Percentiles rank a stretch among this genome's conserved stretches.
Conservation (phyloP, 1,284 basidiomycete genomes). For the Pseudozyma tsukubaensis region DNA sequence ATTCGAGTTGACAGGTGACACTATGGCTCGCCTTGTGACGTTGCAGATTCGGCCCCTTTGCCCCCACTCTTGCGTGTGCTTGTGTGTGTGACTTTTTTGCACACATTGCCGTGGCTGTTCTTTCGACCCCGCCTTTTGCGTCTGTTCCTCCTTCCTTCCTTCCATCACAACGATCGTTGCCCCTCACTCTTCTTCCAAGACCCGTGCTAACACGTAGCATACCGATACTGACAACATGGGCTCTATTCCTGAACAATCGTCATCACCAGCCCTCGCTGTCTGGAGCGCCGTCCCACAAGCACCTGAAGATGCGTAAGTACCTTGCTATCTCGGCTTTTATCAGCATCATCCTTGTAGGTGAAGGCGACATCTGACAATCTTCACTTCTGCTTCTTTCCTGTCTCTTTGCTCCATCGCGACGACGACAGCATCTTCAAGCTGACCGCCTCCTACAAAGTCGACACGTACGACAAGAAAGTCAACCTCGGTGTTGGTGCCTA, state of each 20-base stretch:
- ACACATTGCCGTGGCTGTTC: too few species aligned
- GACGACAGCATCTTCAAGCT: conserved; percentile 81
- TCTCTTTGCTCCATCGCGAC: not conserved
- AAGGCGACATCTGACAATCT: too few species aligned
- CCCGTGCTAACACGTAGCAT: conserved; percentile 12
- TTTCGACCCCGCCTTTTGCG: not conserved
- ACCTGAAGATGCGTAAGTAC: conserved; percentile 60
- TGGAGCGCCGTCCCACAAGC: conserved; percentile 57
- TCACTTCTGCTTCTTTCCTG: not conserved
- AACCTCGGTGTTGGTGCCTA: conserved; percentile 79
- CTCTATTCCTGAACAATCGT: conserved; percentile 27
- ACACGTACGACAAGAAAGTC: conserved; percentile 82
- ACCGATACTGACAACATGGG: conserved; percentile 23
- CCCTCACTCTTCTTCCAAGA: not conserved
- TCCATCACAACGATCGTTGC: not conserved
- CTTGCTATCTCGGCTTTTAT: not conserved
- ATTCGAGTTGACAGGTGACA: conserved; percentile 3
- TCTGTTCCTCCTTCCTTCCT: not conserved
- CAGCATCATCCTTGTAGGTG: too few species aligned
- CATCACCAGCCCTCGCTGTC: conserved; percentile 41
- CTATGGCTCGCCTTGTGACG: not conserved
- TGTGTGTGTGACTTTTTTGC: too few species aligned
- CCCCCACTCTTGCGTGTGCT: too few species aligned
- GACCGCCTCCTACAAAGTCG: conserved; percentile 86
- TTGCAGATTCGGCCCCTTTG: not conserved